Base-by-base conservation (phyloP, 2,329 filamentous ascomycete genomes). In the Exophiala sp. region DNA sequence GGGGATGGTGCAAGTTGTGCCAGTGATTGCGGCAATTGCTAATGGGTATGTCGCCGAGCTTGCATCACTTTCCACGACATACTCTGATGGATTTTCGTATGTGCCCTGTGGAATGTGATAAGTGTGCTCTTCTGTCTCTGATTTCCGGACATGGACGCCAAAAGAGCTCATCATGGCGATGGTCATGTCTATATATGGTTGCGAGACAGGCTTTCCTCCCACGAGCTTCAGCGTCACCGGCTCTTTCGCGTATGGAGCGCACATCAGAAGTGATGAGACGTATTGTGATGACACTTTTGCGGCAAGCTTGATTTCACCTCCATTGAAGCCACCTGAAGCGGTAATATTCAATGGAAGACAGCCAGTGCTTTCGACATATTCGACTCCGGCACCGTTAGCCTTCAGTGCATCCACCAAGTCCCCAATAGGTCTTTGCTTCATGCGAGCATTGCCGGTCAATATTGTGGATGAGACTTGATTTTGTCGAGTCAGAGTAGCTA, bases 211-310 rank as follows among this genome's bases (percentile, higher is more conserved):
- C 71, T 96, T 97, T 51, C 91, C 94, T n/a, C 94, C 94, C 10
- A 97, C 87, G 36, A 99, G 80, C 38, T 86, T 87, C 61, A 99
- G 75, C 0, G 90, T 96, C 35, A 99, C 91, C 0, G 92, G 89
- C 59, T 91, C 85, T 73, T 96, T 96, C 42, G 94, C 94, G 67
- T 97, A 99, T 0, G 94, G 94, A 0, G 94, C 94, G 55, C 91
- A 95, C 89, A 99, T 95, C 47, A 99, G 78, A 60, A 99, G 85
- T 1, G 92, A 96, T 0, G 94, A 97, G 35, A 99, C 94, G 68
- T 97, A 99, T 73, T 99, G 94, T n/a, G 94, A 97, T 7, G 94
- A 99, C 12, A 97, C 88, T 39, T 94, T 97, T 1, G 94, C 94
- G 9, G 91, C 90, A 52, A 99, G 80, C 68, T 95, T 88, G 64